Base-by-base conservation (phyloP, 257 asterid genomes). In the Rubia yunnanensis region DNA sequence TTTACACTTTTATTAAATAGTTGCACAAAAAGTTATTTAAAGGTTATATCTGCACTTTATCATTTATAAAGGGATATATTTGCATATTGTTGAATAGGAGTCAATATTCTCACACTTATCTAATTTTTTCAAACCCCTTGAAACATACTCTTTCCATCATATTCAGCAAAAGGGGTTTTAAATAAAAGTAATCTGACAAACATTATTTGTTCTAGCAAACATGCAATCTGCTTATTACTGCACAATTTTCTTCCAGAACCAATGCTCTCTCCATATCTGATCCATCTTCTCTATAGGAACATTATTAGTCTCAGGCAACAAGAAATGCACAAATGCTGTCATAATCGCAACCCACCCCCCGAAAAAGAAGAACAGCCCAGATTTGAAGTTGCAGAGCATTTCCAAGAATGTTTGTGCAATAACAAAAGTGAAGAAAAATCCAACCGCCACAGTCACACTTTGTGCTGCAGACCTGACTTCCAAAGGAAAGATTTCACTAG, bases 201-300 rank as follows among this genome's bases (percentile, higher is more conserved):
- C n/a, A n/a, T n/a, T n/a, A n/a, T 10, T 44, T 44, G 22, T 15
- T 14, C 17, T 44, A 44, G 52, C 52, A 44, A 44, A 15, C 75
- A 71, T 9, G 81, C 70, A 5, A 53, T 50, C 7, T 3, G 61
- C 20, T 28, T 30, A 57, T 34, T 13, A 10, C 10, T 57, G 76
- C 3, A 87, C 84, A 35, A 86, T 48, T 58, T 65, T 86, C 71
- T 78, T 86, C 98, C 98, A 91, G 71, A 80, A 91, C 86, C 88
- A 86, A 30, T 91, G 95, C 28, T 77, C 81, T n/a, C 73, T 78
- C 96, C 98, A 88, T 3, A 88, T 76, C 41, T 39, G 71, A 9
- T 86, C 98, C 95, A 92, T 85, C 70, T 82, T 78, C 17, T 92
- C 96, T 50, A 88, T 85, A 0, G 95, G 95, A 59, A 91, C 74